Percentiles rank a stretch among this genome's conserved stretches.
These are phyloP conservation scores for Aspergillus phoenicis DNA, from an alignment of 2,329 filamentous ascomycete species.

Conservation along the genomic window DNA sequence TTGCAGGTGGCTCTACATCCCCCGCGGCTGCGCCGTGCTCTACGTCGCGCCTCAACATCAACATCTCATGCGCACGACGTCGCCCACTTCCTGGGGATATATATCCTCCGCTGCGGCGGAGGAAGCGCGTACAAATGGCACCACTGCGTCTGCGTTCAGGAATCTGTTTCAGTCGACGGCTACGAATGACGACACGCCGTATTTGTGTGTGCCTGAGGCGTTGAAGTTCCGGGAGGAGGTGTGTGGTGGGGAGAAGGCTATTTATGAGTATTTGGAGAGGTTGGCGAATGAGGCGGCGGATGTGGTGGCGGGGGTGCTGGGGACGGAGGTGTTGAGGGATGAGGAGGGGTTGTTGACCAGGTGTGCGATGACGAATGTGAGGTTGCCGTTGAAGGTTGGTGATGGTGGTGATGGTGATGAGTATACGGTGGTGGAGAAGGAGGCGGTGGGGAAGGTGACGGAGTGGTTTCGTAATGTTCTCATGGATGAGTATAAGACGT, in stretches of 20 bases:
- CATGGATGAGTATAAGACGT: constrained; percentile 67
- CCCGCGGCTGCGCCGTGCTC: constrained; percentile 77
- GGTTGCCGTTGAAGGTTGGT: constrained; percentile 63
- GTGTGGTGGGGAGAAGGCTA: constrained; percentile 72
- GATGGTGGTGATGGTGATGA: neutral
- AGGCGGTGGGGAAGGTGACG: constrained; percentile 46
- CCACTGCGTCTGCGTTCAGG: constrained; percentile 58
- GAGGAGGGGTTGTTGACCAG: constrained; percentile 52
- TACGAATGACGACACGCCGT: constrained; percentile 72
- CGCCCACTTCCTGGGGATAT: constrained; percentile 83
- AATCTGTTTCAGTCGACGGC: constrained; percentile 75
- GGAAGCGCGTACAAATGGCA: constrained; percentile 55
- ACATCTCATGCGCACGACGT: constrained; percentile 68
- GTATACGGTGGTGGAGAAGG: constrained; percentile 39
- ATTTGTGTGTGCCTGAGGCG: constrained; percentile 70
- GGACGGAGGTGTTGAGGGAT: constrained; percentile 70
- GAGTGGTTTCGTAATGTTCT: constrained; percentile 62
- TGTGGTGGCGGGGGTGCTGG: constrained; percentile 62
- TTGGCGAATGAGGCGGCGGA: constrained; percentile 67
- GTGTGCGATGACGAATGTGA: constrained; percentile 73
- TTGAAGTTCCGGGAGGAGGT: constrained; percentile 69
- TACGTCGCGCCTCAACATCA: constrained; percentile 80
- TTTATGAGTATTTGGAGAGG: constrained; percentile 63
- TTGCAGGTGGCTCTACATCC: constrained; percentile 74
- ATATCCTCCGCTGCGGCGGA: constrained; percentile 44